Evolutionary conservation across 1,139 yeast species (phyloP).

Genomic region (Candida sanyaensis): DNA sequence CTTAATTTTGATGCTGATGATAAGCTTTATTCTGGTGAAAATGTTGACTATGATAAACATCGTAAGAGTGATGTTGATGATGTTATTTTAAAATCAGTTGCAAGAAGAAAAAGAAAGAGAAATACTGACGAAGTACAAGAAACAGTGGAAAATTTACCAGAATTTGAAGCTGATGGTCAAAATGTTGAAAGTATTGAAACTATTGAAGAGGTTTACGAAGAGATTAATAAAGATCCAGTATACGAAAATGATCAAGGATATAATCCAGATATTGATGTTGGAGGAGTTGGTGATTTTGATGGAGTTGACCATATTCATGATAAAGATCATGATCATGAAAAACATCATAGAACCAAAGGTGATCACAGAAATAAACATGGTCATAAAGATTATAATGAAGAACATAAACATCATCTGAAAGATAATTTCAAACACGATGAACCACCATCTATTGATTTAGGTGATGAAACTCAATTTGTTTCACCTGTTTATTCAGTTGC

Average conservation of each 20-base stretch:
- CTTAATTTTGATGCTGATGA: background rate
- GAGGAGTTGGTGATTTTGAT: background rate
- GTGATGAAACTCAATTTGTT: conserved; percentile 12
- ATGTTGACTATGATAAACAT: background rate
- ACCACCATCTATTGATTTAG: conserved; percentile 1
- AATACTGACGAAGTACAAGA: background rate
- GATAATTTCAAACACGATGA: conserved; percentile 4
- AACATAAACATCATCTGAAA: background rate
- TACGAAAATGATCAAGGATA: conserved; percentile 6
- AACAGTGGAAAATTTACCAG: background rate
- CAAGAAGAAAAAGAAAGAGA: background rate
- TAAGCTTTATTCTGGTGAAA: background rate
- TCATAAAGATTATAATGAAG: conserved; percentile 4
- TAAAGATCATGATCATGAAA: background rate
- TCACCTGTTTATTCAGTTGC: conserved; percentile 36
- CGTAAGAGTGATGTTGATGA: background rate
- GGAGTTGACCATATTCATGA: background rate
- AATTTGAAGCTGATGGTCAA: conserved; percentile 1
- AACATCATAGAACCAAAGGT: background rate
- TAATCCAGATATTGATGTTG: conserved; percentile 7
- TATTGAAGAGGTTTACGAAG: conserved; percentile 15
- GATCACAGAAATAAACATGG: conserved; percentile 4
- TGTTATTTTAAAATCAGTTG: background rate
- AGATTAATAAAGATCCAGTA: conserved; percentile 12
- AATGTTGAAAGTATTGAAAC: conserved; percentile 6